These are phyloP conservation scores for Fragaria ananassa DNA, from an alignment of 306 rosid species.

Conservation along the genomic window DNA sequence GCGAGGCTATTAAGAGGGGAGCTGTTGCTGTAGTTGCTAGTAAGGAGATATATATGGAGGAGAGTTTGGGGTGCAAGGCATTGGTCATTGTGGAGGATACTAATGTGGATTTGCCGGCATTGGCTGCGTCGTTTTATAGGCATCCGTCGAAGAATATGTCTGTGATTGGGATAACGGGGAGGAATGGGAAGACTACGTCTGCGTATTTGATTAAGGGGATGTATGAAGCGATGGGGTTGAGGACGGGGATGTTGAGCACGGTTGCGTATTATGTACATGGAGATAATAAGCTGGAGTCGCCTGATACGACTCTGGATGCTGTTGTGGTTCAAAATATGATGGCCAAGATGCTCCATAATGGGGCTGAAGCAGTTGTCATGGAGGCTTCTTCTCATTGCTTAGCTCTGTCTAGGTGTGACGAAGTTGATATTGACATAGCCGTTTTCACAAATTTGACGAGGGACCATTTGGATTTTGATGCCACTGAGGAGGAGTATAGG, in stretches of 20 bases:
- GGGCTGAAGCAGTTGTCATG: constrained; percentile 80
- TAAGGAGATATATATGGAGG: constrained; percentile 88
- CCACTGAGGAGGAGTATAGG: constrained; percentile 51
- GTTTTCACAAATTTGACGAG: constrained; percentile 72
- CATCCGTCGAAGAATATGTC: constrained; percentile 88
- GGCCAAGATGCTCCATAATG: constrained; percentile 96
- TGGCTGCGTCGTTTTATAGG: constrained; percentile 81
- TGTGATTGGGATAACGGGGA: constrained; percentile 73
- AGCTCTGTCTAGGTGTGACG: constrained; percentile 60
- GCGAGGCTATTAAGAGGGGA: constrained; percentile 96
- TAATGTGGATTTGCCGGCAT: constrained; percentile 52
- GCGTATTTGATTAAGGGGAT: constrained; percentile 74
- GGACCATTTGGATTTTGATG: constrained; percentile 53
- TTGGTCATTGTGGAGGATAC: constrained; percentile 94
- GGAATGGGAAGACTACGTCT: constrained; percentile 76
- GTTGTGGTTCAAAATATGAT: constrained; percentile 78
- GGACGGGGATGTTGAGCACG: constrained; percentile 77
- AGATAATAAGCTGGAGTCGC: constrained; percentile 73
- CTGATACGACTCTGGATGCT: constrained; percentile 51
- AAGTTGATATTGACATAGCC: constrained; percentile 88
- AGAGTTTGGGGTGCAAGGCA: constrained; percentile 81
- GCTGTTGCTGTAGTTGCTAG: constrained; percentile 89
- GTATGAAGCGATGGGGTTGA: constrained; percentile 89
- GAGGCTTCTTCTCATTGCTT: constrained; percentile 63
- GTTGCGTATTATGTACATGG: constrained; percentile 79